Percentiles rank a stretch among this genome's conserved stretches.
phyloP scores from a whole-genome alignment of 1,139 yeast genomes.

The Kluyveromyces sp. region DNA sequence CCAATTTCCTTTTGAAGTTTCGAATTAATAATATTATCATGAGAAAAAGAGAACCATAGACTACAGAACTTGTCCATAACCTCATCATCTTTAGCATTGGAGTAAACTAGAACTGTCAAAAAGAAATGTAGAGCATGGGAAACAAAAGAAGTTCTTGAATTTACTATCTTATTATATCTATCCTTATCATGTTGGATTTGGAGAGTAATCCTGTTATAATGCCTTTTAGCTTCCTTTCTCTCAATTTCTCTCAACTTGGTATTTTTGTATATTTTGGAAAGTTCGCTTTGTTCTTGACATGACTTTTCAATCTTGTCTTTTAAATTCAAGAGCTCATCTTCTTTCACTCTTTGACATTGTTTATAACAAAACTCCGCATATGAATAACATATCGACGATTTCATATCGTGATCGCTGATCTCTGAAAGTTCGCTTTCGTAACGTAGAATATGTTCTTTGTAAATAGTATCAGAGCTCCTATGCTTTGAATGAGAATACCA shows the following conservation, averaged over 20 bases:
- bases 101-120: slow-evolving; percentile 42
- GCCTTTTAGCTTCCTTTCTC: slow-evolving; percentile 44
- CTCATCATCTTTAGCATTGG: slow-evolving; percentile 44
- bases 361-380: slow-evolving; percentile 72
- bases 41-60: slow-evolving; percentile 68
- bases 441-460: slow-evolving; percentile 48
- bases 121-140: slow-evolving; percentile 54
- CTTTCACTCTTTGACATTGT: slow-evolving; percentile 42
- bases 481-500: slow-evolving; percentile 71
- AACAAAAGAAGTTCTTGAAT: slow-evolving; percentile 40
- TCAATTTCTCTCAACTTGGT: slow-evolving; percentile 37
- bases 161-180: slow-evolving; percentile 37
- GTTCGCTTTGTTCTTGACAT: slow-evolving; percentile 27
- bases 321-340: slow-evolving; percentile 34
- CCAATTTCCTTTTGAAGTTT: slow-evolving; percentile 32
- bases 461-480: slow-evolving; percentile 52
- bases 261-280: slow-evolving; percentile 27
- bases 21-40: slow-evolving; percentile 36
- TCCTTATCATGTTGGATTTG: slow-evolving; percentile 44
- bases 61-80: slow-evolving; percentile 74
- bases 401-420: slow-evolving; percentile 15
- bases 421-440: slow-evolving; percentile 28
- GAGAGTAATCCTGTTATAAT: slow-evolving; percentile 40
- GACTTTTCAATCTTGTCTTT: slow-evolving; percentile 36
- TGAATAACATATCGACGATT: slow-evolving; percentile 44